phyloP scores from a whole-genome alignment of 1,139 yeast species.

The Suhomyces choctaworum region DNA sequence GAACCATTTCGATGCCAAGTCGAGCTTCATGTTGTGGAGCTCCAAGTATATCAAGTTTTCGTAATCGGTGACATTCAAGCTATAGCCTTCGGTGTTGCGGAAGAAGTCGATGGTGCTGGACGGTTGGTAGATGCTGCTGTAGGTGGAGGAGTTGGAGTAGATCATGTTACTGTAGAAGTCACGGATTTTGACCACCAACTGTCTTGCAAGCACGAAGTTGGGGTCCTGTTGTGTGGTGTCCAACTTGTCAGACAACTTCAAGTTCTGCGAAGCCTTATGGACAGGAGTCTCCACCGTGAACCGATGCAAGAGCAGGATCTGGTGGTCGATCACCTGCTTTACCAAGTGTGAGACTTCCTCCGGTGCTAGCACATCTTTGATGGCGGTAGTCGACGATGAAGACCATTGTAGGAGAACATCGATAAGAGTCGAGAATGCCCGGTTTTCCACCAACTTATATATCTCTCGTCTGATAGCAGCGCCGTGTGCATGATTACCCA shows the following conservation, averaged over 20 bases:
- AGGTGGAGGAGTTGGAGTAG: slow-evolving; percentile 20
- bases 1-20: slow-evolving; percentile 45
- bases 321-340: slow-evolving; percentile 25
- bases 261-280: slow-evolving; percentile 10
- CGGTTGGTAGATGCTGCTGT: slow-evolving; percentile 23
- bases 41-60: slow-evolving; percentile 43
- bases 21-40: slow-evolving; percentile 35
- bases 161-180: slow-evolving; percentile 30
- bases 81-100: slow-evolving; percentile 22
- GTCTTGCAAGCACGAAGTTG: slow-evolving; percentile 13
- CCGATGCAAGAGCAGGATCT: slow-evolving; percentile 17
- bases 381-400: slow-evolving; percentile 9
- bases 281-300: slow-evolving; percentile 13
- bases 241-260: slow-evolving; percentile 14
- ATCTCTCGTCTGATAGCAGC: slow-evolving; percentile 19
- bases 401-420: slow-evolving; percentile 25
- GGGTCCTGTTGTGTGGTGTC: slow-evolving; percentile 8
- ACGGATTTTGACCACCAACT: slow-evolving; percentile 26
- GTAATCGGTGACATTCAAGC: slow-evolving; percentile 31
- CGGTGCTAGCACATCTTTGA: slow-evolving; percentile 18
- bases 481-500: slow-evolving; percentile 1
- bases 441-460: slow-evolving; percentile 19
- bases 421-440: slow-evolving; percentile 22
- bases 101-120: slow-evolving; percentile 23
- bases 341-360: slow-evolving; percentile 30